Evolutionary conservation across 2,329 filamentous ascomycete species (phyloP).

Genomic region (Aspergillus transmontanensis): DNA sequence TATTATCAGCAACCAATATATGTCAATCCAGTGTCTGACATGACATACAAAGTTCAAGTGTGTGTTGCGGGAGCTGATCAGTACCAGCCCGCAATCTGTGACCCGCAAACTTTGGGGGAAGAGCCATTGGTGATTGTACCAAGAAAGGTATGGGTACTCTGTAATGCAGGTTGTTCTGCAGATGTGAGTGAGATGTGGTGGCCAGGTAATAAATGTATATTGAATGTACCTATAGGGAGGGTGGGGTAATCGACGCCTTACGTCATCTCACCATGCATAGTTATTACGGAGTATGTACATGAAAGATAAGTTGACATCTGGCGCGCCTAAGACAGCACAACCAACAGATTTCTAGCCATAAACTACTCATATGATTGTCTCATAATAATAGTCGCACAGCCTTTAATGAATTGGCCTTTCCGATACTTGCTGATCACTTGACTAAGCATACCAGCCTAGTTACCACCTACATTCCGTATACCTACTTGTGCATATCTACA

Average conservation of each 20-base stretch:
- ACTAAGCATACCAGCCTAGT: background rate
- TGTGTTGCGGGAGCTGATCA: conserved; percentile 32
- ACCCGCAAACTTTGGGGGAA: conserved; percentile 62
- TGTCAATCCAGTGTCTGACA: conserved; percentile 12
- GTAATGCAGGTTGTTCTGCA: background rate
- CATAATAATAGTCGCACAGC: no score
- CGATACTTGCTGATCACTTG: background rate
- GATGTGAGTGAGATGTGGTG: background rate
- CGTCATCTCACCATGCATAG: background rate
- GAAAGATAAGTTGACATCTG: no score
- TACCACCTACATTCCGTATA: background rate
- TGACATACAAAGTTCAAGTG: conserved; percentile 42
- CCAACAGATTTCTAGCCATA: background rate
- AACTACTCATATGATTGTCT: background rate
- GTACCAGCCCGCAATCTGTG: conserved; percentile 40
- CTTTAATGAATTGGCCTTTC: no score
- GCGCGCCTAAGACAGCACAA: background rate
- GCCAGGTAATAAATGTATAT: background rate
- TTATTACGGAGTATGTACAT: no score
- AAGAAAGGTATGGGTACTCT: background rate
- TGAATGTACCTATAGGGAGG: background rate
- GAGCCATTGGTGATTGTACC: conserved; percentile 50
- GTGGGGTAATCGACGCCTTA: background rate
- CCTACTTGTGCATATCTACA: background rate
- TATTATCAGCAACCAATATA: background rate